These are phyloP conservation scores for Diutina neorugosa DNA, from an alignment of 1,139 yeast species.

Conservation along the genomic window DNA sequence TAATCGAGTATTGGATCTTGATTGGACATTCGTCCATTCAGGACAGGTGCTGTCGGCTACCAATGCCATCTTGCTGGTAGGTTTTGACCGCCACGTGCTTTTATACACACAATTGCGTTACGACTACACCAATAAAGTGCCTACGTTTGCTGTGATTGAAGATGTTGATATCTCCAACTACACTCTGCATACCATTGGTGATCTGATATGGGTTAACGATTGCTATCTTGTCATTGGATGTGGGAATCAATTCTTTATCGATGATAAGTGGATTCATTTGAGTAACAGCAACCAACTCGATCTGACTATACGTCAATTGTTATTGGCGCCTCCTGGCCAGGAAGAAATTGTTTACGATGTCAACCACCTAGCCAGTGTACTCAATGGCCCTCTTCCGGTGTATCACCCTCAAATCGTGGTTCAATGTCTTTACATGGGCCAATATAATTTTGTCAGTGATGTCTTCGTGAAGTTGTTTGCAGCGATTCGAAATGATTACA, in stretches of 20 bases:
- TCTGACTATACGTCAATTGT: slow-evolving; percentile 33
- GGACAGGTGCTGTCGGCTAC: slow-evolving; percentile 19
- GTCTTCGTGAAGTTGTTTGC: slow-evolving; percentile 44
- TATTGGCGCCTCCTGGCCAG: slow-evolving; percentile 21
- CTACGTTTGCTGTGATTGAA: slow-evolving; percentile 69
- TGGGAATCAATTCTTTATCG: slow-evolving; percentile 80
- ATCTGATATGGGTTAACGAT: slow-evolving; percentile 72
- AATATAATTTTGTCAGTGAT: slow-evolving; percentile 41
- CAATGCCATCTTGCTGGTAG: slow-evolving; percentile 72
- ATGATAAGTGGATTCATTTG: slow-evolving; percentile 46
- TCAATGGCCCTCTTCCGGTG: slow-evolving; percentile 83
- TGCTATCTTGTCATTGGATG: slow-evolving; percentile 76
- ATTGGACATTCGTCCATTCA: slow-evolving; percentile 62
- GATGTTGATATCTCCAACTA: slow-evolving; percentile 56
- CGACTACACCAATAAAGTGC: slow-evolving; percentile 73
- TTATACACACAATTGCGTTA: slow-evolving; percentile 74
- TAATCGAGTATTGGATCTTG: slow-evolving; percentile 41
- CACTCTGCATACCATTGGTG: slow-evolving; percentile 78
- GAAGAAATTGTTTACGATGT: slow-evolving; percentile 16
- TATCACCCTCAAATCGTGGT: slow-evolving; percentile 87
- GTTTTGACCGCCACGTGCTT: slow-evolving; percentile 50
- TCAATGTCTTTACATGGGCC: slow-evolving; percentile 60
- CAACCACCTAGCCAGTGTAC: slow-evolving; percentile 52
- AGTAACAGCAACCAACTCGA: slow-evolving; percentile 14
- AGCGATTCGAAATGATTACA: slow-evolving; percentile 29